Conservation (phyloP, 345 rosid species). For the Clausena lansium region DNA sequence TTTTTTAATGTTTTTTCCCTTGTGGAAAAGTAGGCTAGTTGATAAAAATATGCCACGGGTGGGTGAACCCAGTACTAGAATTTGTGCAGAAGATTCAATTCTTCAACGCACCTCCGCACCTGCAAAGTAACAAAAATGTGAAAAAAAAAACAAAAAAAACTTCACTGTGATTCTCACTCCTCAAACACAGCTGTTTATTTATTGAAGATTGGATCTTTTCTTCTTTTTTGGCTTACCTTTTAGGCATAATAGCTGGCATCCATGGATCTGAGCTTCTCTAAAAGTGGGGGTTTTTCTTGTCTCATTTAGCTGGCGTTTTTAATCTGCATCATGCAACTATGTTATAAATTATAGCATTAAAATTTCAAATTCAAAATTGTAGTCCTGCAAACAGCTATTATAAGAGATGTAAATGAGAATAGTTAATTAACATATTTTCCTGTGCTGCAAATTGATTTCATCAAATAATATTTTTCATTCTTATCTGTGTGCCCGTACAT, state of each 20-base stretch:
- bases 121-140: not conserved
- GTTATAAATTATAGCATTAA: not conserved
- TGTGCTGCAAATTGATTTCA: constrained; percentile 1
- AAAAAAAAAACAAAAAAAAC: not conserved
- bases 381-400: not conserved
- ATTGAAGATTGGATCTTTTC: not conserved
- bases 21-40: constrained; percentile 5
- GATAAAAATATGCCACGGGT: not conserved
- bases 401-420: not conserved
- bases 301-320: not conserved
- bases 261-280: not conserved
- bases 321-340: not conserved
- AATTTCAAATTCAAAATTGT: not conserved
- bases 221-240: not conserved
- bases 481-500: not conserved
- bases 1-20: not conserved
- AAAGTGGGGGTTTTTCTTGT: not conserved
- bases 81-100: not conserved
- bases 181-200: not conserved
- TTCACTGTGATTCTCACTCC: not conserved
- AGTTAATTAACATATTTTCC: not conserved
- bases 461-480: not conserved
- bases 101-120: not conserved
- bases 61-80: not conserved
- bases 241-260: not conserved